Evolutionary conservation across 192 early-diverging fungal genomes (phyloP).

Genomic region (Pilobolus umbonatus): DNA sequence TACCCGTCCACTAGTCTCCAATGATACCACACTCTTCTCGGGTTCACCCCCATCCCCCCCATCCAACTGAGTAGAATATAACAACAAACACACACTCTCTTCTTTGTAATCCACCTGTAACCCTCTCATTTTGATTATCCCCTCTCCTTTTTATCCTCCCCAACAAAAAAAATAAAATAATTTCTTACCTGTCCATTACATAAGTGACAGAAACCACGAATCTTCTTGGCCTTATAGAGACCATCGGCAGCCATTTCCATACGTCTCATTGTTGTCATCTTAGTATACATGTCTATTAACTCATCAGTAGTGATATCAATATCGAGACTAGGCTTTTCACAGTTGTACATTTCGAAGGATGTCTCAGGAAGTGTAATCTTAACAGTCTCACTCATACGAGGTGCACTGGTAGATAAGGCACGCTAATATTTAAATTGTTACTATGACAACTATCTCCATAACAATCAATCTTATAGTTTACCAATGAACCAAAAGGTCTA

Average conservation of each 20-base stretch:
- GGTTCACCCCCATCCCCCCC: neutral
- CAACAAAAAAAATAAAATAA: constrained; percentile 1
- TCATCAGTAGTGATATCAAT: constrained; percentile 67
- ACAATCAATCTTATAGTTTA: neutral
- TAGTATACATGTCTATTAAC: constrained; percentile 75
- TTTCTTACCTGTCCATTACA: constrained; percentile 85
- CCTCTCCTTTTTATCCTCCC: neutral
- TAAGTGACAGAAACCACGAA: constrained; percentile 98
- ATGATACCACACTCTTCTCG: neutral
- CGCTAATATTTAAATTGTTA: constrained; percentile 13
- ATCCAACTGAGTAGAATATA: too few species aligned
- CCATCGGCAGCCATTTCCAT: constrained; percentile 92
- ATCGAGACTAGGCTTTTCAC: constrained; percentile 60
- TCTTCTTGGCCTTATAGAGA: constrained; percentile 94
- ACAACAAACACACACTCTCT: too few species aligned
- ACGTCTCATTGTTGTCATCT: constrained; percentile 85
- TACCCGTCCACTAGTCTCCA: too few species aligned
- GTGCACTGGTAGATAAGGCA: constrained; percentile 34
- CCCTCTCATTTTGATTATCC: neutral
- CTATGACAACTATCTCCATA: neutral
- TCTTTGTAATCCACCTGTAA: neutral
- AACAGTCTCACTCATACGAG: constrained; percentile 34
- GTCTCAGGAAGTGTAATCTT: constrained; percentile 69
- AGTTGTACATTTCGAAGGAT: constrained; percentile 83
- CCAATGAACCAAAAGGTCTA: constrained; percentile 17